Conservation (phyloP, 2,329 filamentous ascomycete genomes). For the Pseudogymnoascus sp. region DNA sequence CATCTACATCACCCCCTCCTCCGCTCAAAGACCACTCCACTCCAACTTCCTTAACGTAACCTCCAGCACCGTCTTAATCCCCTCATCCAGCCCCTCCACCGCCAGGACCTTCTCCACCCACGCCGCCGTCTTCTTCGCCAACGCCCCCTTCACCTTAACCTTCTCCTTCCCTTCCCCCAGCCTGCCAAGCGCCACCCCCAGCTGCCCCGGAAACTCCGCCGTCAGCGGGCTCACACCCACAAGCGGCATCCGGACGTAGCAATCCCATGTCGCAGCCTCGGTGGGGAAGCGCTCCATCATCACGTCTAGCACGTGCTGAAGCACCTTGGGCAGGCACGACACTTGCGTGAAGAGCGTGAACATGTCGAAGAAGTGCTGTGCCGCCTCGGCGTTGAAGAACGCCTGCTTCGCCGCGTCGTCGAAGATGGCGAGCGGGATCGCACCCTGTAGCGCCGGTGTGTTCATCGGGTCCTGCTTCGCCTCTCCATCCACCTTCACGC, state of each 20-base stretch:
- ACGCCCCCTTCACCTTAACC: conserved; percentile 35
- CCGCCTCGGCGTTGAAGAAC: conserved; percentile 56
- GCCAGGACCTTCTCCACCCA: conserved; percentile 49
- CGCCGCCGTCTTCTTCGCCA: conserved; percentile 40
- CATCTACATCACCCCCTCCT: not conserved
- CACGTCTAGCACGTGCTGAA: conserved; percentile 62
- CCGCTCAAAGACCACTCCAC: conserved; percentile 1
- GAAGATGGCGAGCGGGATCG: conserved; percentile 87
- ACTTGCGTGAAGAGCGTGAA: conserved; percentile 62
- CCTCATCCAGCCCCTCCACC: conserved; percentile 43
- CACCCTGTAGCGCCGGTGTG: conserved; percentile 82
- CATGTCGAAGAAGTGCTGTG: conserved; percentile 71
- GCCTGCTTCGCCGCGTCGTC: conserved; percentile 75
- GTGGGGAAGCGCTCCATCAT: conserved; percentile 53
- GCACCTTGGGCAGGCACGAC: conserved; percentile 54
- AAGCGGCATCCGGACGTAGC: conserved; percentile 62
- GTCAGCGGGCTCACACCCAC: conserved; percentile 55
- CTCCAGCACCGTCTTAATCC: conserved; percentile 46
- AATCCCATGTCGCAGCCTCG: conserved; percentile 56
- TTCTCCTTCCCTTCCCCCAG: conserved; percentile 45
- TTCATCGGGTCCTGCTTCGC: conserved; percentile 30
- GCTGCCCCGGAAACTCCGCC: conserved; percentile 61
- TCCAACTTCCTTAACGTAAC: conserved; percentile 31
- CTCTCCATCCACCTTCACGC: conserved; percentile 46
- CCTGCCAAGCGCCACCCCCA: conserved; percentile 55